phyloP scores from a whole-genome alignment of 2,329 filamentous ascomycete species.

The Tolypocladium endophyticum region DNA sequence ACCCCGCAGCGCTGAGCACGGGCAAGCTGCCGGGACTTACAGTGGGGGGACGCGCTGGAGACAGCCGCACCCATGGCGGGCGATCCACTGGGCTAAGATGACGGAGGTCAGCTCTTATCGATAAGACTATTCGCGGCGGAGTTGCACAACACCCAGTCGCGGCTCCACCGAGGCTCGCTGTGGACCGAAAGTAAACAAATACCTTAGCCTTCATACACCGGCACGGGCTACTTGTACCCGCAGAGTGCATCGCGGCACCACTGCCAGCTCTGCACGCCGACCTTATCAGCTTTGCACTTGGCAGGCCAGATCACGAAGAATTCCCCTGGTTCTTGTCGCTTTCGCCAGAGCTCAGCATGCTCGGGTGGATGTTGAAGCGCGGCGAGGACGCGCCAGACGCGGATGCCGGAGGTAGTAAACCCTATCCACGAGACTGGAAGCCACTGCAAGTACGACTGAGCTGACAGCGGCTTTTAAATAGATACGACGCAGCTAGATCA shows the following conservation, averaged over 20 bases:
- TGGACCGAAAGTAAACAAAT: not conserved
- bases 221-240: not conserved
- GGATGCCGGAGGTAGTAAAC: conserved; percentile 11
- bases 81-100: not conserved
- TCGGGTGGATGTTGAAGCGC: conserved; percentile 48
- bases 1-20: not conserved
- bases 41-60: not conserved
- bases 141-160: not conserved
- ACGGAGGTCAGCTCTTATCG: not conserved
- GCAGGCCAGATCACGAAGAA: not conserved
- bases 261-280: too few species aligned
- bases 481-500: conserved; percentile 40
- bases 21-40: not conserved
- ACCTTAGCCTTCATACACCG: not conserved
- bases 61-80: not conserved
- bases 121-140: not conserved
- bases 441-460: not conserved
- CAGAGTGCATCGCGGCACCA: not conserved
- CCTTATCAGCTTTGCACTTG: not conserved
- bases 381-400: conserved; percentile 26
- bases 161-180: not conserved
- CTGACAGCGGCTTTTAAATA: conserved; percentile 5
- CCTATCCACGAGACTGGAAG: not conserved
- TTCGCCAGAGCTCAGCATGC: conserved; percentile 26
- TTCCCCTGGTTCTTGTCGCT: not conserved